Evolutionary conservation across 2,329 filamentous ascomycete genomes (phyloP), one percentile per base, ranked within the genome.

Genomic region (Phaeosphaeria sp.): DNA sequence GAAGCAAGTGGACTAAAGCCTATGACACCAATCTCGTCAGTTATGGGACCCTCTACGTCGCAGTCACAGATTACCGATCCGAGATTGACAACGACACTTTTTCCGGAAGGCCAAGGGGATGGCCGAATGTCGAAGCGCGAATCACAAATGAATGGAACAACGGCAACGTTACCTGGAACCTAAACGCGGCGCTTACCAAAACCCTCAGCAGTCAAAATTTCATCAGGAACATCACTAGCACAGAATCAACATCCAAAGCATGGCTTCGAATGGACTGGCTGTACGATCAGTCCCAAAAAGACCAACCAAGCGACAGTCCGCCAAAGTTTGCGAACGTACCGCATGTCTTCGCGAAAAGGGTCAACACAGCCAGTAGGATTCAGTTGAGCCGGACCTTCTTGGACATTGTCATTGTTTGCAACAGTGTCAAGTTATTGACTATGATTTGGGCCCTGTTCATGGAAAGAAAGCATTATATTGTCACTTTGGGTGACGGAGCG

Each of bases 401-500:
- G 36, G 39, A 61, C 0, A 58, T 63, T 6, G 65, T 72, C 18
- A 65, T 65, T 11, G 44, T 58, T 5, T 64, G 56, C 54, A 70
- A 71, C 39, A 15, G 53, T 8, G 15, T 66, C 9, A 71, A 71
- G 42, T 49, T 66, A 0, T 11, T 43, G 17, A 55, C 56, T 11
- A 67, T 71, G 58, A 11, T 64, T 1, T 56, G 27, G 8, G 54
- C 60, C 4, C 42, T 65, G 1, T 24, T 55, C 7, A 59, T 45
- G 21, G 57, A 65, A 11, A n/a, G 39, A 6, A 51, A 51, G 9
- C 48, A 58, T 9, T 67, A 64, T 15, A 40, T 69, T 1, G 60
- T 72, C 18, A 72, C 66, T 1, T 43, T 68, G 0, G 68, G 67
- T 11, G 67, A 70, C 27, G 61, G 56, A 0, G 46, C 56, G 8